These are phyloP conservation scores for Leersia perrieri DNA, from an alignment of 176 grass and related monocot genomes.

Conservation along the genomic window DNA sequence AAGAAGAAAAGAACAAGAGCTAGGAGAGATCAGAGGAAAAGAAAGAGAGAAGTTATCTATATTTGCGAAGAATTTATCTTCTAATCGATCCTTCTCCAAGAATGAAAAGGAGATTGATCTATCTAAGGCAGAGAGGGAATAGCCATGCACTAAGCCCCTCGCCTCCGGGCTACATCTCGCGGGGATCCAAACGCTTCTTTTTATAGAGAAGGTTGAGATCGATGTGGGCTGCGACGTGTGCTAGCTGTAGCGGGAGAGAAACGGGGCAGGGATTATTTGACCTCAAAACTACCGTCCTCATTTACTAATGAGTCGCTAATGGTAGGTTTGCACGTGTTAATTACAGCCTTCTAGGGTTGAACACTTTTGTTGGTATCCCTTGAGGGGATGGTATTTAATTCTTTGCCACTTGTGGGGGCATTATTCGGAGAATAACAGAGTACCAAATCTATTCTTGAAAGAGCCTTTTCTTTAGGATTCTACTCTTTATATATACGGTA, in stretches of 20 bases:
- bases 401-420: constrained; percentile 19
- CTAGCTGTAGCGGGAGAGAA: background rate
- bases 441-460: background rate
- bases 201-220: constrained; percentile 42
- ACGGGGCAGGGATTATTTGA: constrained; percentile 22
- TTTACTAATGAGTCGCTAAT: constrained; percentile 24
- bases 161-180: constrained; percentile 34
- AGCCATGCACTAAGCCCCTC: constrained; percentile 49
- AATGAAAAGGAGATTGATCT: constrained; percentile 2
- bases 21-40: background rate
- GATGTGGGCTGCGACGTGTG: constrained; percentile 12
- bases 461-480: background rate
- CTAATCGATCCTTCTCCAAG: background rate
- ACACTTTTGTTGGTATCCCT: constrained; percentile 19
- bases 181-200: constrained; percentile 10
- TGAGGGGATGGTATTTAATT: constrained; percentile 18
- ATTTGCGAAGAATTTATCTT: constrained; percentile 38
- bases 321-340: constrained; percentile 28
- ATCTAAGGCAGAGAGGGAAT: constrained; percentile 21
- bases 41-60: constrained; percentile 24
- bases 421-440: constrained; percentile 24
- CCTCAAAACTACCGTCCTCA: constrained; percentile 19
- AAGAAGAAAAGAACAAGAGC: background rate
- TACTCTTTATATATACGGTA: background rate
- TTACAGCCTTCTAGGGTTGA: background rate